These are phyloP conservation scores for Astraeus odoratus DNA, from an alignment of 768 basidiomycete species.

Conservation along the genomic window DNA sequence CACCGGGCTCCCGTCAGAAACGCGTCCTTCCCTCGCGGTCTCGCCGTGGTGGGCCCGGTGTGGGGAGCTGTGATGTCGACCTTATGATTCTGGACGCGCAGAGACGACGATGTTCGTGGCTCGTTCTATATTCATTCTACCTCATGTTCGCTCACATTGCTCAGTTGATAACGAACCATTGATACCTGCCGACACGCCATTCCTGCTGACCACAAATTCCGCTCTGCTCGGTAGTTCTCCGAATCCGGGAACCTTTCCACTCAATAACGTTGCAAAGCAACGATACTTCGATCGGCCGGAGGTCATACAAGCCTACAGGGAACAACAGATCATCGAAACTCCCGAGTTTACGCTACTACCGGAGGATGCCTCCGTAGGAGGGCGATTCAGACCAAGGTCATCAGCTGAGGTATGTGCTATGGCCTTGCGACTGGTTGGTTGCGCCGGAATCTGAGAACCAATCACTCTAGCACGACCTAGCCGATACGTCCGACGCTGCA, in stretches of 20 bases:
- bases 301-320: conserved; percentile 62
- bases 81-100: conserved; percentile 78
- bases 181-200: conserved; percentile 56
- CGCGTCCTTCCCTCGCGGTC: conserved; percentile 79
- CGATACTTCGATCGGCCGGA: conserved; percentile 76
- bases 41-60: conserved; percentile 73
- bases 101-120: conserved; percentile 62
- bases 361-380: conserved; percentile 49
- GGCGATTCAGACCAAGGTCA: conserved; percentile 64
- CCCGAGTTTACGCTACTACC: conserved; percentile 54
- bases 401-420: conserved; percentile 58
- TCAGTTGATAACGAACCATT: conserved; percentile 67
- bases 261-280: conserved; percentile 57
- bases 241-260: conserved; percentile 26
- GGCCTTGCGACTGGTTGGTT: conserved; percentile 3
- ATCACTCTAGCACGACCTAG: conserved; percentile 33
- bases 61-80: conserved; percentile 75
- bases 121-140: conserved; percentile 3
- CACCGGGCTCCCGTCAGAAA: conserved; percentile 49
- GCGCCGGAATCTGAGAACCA: conserved; percentile 6
- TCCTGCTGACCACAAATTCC: conserved; percentile 72
- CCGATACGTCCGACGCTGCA: conserved; percentile 72
- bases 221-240: conserved; percentile 37
- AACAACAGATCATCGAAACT: conserved; percentile 69
- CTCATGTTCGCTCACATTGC: conserved; percentile 14